phyloP scores from a whole-genome alignment of 345 rosid species.

The Pseudoturritis turrita region DNA sequence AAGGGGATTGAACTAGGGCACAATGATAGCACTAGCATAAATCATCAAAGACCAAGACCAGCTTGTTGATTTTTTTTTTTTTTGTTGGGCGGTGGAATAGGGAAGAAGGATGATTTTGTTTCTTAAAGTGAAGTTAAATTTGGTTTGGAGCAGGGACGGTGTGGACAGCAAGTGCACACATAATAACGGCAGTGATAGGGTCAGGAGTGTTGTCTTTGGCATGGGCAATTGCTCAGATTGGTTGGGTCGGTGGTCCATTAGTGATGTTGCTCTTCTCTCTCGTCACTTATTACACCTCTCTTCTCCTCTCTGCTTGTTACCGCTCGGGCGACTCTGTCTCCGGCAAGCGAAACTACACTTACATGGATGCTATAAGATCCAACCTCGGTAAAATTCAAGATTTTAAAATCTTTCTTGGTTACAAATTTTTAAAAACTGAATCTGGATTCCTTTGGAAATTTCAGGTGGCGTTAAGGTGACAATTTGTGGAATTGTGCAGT shows the following conservation, averaged over 20 bases:
- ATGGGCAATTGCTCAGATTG: slow-evolving; percentile 76
- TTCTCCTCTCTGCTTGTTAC: slow-evolving; percentile 59
- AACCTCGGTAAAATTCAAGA: slow-evolving; percentile 41
- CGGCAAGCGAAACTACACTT: slow-evolving; percentile 75
- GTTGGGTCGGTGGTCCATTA: slow-evolving; percentile 75
- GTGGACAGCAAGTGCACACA: slow-evolving; percentile 68
- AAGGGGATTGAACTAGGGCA: too few species aligned
- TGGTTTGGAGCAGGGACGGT: slow-evolving; percentile 41
- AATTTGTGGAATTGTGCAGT: slow-evolving; percentile 67
- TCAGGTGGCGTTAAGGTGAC: slow-evolving; percentile 59
- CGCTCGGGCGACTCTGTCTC: slow-evolving; percentile 55
- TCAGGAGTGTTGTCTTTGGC: slow-evolving; percentile 75
- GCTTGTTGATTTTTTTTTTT: too few species aligned
- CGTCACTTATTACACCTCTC: slow-evolving; percentile 66
- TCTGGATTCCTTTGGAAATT: not conserved
- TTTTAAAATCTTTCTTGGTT: not conserved
- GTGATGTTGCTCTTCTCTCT: slow-evolving; percentile 61
- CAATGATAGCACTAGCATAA: too few species aligned
- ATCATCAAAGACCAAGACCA: too few species aligned
- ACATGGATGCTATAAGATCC: slow-evolving; percentile 61
- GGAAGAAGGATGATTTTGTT: too few species aligned
- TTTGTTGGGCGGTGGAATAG: too few species aligned
- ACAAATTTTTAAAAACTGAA: not conserved
- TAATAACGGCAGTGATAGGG: slow-evolving; percentile 51
- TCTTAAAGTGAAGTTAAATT: not conserved